Evolutionary conservation across 1,139 yeast genomes (phyloP), one percentile per base, ranked within the genome.

Genomic region (Sugiyamaella grinbergsii): DNA sequence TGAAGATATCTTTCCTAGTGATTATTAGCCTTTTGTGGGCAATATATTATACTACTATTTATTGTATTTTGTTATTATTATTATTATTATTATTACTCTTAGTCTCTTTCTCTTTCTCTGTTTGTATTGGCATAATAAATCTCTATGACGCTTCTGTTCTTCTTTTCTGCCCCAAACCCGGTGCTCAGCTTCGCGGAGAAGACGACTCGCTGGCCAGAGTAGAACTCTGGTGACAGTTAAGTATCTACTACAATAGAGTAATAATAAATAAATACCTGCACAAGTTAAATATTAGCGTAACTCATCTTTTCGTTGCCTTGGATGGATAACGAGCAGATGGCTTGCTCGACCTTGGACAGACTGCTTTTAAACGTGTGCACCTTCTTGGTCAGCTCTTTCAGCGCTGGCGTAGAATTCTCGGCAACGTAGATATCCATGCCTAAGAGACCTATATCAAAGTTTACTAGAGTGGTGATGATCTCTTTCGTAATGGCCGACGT

Each of bases 1-100:
- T 13, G 63, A 58, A 39, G 61, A 60, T 37, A 59, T 60, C 23
- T 60, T 60, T 46, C 59, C 62, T 3, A 53, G 55, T 26, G 59
- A 48, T 64, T 58, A 56, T 28, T 52, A 37, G 42, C 31, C 26
- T 20, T 8, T 19, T n/a, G 16, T 20, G 5, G 16, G 18, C 4
- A 16, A 16, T n/a, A n/a, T n/a, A n/a, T n/a, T n/a, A n/a, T 6
- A 26, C 16, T 29, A n/a, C 13, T 29, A 29, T 29, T n/a, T 7
- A 29, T 29, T 29, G 23, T 32, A 22, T 26, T 39, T 39, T 16
- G 31, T 41, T 42, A 20, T 40, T 48, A 29, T 20, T 33, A 24
- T 28, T 31, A n/a, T 29, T n/a, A n/a, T n/a, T n/a, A n/a, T n/a
- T n/a, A n/a, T n/a, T n/a, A n/a, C n/a, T 8, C 15, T 20, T 8